These are phyloP conservation scores for Beta corolliflora DNA, from an alignment of 179 eudicot species.

Conservation along the genomic window DNA sequence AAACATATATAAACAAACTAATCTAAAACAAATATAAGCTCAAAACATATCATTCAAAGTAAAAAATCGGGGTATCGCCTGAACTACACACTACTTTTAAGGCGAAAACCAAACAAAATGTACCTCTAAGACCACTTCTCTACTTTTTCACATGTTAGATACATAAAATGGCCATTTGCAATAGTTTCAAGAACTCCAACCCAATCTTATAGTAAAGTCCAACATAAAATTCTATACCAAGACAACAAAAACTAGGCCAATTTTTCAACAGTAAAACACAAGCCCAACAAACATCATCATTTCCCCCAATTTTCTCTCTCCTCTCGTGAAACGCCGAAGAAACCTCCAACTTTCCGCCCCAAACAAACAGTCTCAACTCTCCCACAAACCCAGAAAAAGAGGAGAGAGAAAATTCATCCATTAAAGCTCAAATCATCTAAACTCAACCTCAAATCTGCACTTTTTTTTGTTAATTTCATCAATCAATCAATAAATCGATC, in stretches of 20 bases:
- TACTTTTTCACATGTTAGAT: no score
- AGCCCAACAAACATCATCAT: not conserved
- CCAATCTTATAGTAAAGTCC: no score
- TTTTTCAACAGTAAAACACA: not conserved
- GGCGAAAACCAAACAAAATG: no score
- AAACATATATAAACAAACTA: no score
- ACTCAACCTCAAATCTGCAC: not conserved
- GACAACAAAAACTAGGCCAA: not conserved
- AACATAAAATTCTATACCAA: not conserved
- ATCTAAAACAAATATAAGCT: no score
- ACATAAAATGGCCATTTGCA: no score
- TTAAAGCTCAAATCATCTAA: not conserved
- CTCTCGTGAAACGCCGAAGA: not conserved
- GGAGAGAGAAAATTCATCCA: conserved; percentile 10
- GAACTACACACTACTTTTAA: no score
- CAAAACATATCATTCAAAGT: no score
- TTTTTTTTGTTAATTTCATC: not conserved
- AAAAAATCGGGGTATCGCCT: no score
- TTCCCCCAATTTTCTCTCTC: conserved; percentile 6
- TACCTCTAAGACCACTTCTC: no score
- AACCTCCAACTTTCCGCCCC: not conserved
- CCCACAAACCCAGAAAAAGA: not conserved
- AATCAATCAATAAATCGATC: not conserved
- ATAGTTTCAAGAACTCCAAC: no score
- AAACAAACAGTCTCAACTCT: not conserved